Conservation (phyloP, 306 rosid species). For the Trifolium repens region DNA sequence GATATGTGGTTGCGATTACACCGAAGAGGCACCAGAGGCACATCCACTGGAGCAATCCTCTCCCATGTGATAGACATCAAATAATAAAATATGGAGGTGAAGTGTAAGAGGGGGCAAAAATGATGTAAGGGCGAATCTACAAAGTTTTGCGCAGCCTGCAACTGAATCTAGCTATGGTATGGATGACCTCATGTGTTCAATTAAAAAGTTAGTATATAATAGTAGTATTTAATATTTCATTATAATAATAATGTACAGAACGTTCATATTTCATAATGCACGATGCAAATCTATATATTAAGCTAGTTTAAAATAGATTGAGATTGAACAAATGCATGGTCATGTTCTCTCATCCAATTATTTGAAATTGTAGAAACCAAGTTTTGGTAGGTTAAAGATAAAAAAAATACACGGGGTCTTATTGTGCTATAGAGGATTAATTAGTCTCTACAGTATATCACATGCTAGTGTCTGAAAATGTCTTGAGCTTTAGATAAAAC, state of each 20-base stretch:
- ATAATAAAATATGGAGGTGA: constrained; percentile 51
- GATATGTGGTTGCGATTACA: too few relatives aligned
- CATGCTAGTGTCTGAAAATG: not conserved
- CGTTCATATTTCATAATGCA: constrained; percentile 38
- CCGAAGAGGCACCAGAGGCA: too few relatives aligned
- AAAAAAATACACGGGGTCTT: not conserved
- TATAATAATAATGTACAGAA: constrained; percentile 4
- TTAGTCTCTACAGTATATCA: not conserved
- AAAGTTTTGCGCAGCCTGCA: constrained; percentile 55
- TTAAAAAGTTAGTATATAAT: not conserved
- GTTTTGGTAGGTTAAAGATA: constrained; percentile 25
- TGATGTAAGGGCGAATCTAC: constrained; percentile 75
- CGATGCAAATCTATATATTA: constrained; percentile 13
- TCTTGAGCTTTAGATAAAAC: not conserved
- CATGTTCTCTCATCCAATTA: constrained; percentile 38
- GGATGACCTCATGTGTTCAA: constrained; percentile 51
- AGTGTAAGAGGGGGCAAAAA: constrained; percentile 60
- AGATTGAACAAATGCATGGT: constrained; percentile 19
- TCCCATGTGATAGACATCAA: not conserved
- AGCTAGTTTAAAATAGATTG: constrained; percentile 18
- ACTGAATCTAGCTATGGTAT: constrained; percentile 49
- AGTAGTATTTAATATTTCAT: not conserved
- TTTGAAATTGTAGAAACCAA: constrained; percentile 40
- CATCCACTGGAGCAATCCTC: too few relatives aligned
- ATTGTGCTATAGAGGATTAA: not conserved